Conservation (phyloP, 805 yeast genomes). For the Starmerella bombi region DNA sequence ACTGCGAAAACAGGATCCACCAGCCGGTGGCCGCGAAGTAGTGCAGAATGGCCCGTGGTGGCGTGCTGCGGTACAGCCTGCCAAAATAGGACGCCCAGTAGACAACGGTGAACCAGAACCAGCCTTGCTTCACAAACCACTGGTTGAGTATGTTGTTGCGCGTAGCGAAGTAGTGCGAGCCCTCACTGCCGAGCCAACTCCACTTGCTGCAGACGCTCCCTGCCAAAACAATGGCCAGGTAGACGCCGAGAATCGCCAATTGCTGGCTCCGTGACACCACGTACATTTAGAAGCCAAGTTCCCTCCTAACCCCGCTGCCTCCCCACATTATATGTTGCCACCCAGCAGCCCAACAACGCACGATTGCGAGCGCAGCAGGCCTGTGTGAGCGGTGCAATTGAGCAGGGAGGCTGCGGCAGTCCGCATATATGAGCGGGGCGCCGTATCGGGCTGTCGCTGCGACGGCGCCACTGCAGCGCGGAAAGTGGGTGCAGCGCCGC, state of each 20-base stretch:
- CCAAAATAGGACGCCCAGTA: constrained; percentile 22
- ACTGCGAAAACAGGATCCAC: constrained; percentile 83
- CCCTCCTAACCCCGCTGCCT: not conserved
- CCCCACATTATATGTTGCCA: too few relatives aligned
- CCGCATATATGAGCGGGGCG: too few relatives aligned
- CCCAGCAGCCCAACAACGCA: too few relatives aligned
- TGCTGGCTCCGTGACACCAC: constrained; percentile 1
- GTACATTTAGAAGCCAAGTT: not conserved
- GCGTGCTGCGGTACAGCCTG: constrained; percentile 1
- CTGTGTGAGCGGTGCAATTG: too few relatives aligned
- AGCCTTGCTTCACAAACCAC: constrained; percentile 73
- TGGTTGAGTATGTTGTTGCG: constrained; percentile 61
- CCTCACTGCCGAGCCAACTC: constrained; percentile 7
- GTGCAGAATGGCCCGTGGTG: constrained; percentile 22
- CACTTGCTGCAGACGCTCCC: constrained; percentile 8
- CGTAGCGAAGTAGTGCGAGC: constrained; percentile 25
- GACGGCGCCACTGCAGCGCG: too few relatives aligned
- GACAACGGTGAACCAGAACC: constrained; percentile 72
- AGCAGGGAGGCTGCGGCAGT: too few relatives aligned
- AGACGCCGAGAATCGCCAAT: constrained; percentile 6
- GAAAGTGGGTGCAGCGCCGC: too few relatives aligned
- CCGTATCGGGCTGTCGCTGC: too few relatives aligned
- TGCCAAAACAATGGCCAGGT: constrained; percentile 7
- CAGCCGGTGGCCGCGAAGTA: constrained; percentile 50
- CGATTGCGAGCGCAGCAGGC: too few relatives aligned